phyloP scores from a whole-genome alignment of 495 filamentous ascomycete species.

The Podospora conica region DNA sequence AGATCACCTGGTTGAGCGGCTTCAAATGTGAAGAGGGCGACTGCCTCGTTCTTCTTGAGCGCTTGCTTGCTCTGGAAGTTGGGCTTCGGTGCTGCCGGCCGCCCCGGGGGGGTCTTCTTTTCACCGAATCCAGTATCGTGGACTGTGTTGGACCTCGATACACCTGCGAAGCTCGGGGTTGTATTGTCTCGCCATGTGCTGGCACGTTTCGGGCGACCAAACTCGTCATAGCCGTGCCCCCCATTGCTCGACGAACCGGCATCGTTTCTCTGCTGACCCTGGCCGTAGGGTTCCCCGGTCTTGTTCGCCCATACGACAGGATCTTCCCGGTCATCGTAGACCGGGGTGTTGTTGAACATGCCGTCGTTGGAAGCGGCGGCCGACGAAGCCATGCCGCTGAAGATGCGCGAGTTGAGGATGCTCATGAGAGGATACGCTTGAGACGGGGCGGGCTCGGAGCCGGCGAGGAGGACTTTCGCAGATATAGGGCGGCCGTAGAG shows the following conservation, averaged over 20 bases:
- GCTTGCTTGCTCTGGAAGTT: conserved; percentile 63
- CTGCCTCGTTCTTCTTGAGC: conserved; percentile 70
- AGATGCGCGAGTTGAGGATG: conserved; percentile 76
- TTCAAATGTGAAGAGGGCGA: conserved; percentile 89
- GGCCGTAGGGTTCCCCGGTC: conserved; percentile 67
- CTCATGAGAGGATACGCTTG: conserved; percentile 76
- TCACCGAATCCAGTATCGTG: conserved; percentile 29
- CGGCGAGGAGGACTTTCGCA: conserved; percentile 74
- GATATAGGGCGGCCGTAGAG: conserved; percentile 79
- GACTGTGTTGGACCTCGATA: conserved; percentile 42
- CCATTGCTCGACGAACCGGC: conserved; percentile 34
- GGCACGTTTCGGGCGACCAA: conserved; percentile 54
- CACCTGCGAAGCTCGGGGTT: conserved; percentile 54
- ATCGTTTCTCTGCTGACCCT: conserved; percentile 50
- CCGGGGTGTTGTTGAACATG: conserved; percentile 93
- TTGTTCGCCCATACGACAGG: conserved; percentile 89
- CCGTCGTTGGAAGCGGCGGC: conserved; percentile 44
- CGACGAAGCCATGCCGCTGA: conserved; percentile 54
- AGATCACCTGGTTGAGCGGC: conserved; percentile 89
- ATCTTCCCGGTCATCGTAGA: conserved; percentile 85
- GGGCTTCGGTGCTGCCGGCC: conserved; percentile 84
- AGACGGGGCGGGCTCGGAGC: conserved; percentile 69
- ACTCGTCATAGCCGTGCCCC: conserved; percentile 45
- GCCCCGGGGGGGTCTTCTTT: conserved; percentile 46
- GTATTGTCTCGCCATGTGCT: conserved; percentile 91